phyloP scores from a whole-genome alignment of 768 basidiomycete genomes.

The Lentinus tigrinus region DNA sequence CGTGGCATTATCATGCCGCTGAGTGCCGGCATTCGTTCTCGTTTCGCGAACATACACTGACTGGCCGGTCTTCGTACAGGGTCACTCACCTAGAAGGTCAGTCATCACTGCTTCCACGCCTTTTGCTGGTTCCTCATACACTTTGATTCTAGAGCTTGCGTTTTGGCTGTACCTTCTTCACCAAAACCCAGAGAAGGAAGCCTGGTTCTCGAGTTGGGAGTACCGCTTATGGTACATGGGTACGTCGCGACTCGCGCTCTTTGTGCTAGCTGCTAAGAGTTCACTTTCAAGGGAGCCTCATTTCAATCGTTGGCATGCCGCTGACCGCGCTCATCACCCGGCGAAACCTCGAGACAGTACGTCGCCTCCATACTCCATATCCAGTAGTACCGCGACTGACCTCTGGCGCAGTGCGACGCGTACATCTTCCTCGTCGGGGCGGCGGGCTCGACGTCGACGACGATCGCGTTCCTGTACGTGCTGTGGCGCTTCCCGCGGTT shows the following conservation, averaged over 20 bases:
- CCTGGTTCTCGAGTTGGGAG: conserved; percentile 83
- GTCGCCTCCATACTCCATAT: conserved; percentile 17
- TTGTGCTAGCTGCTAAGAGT: neutral
- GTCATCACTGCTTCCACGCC: neutral
- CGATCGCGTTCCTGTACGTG: conserved; percentile 69
- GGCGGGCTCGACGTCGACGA: conserved; percentile 62
- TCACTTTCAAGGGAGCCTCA: conserved; percentile 50
- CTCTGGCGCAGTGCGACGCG: conserved; percentile 50
- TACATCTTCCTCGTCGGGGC: conserved; percentile 80
- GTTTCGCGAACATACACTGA: neutral
- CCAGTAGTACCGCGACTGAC: neutral
- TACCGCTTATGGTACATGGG: conserved; percentile 71
- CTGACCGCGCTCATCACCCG: conserved; percentile 62
- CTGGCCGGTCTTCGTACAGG: conserved; percentile 33
- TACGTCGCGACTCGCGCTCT: conserved; percentile 29
- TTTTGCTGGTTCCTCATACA: neutral
- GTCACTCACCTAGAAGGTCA: conserved; percentile 81
- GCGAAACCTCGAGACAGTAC: conserved; percentile 56
- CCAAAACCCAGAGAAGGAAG: conserved; percentile 66
- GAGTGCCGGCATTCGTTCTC: neutral
- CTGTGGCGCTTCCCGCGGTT: conserved; percentile 70
- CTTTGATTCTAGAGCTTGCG: conserved; percentile 51
- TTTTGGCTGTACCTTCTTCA: conserved; percentile 85
- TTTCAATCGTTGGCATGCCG: conserved; percentile 71
- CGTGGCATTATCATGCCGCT: neutral